Evolutionary conservation across 192 early-diverging fungal genomes (phyloP).

Genomic region (Linnemannia hyalina): DNA sequence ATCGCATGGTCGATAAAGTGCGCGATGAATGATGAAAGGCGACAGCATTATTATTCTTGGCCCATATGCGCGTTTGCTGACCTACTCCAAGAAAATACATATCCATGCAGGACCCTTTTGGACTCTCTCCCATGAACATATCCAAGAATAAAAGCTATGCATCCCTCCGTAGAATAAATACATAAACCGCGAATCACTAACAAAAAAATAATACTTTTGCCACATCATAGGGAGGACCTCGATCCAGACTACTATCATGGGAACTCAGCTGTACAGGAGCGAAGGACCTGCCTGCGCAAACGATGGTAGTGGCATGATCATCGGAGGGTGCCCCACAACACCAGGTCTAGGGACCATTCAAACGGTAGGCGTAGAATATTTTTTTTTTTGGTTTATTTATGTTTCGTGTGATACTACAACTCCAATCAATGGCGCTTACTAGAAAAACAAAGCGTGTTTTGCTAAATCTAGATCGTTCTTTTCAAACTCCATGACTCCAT

Average conservation of each 20-base stretch:
- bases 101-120: neutral
- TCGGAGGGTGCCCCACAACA: slow-evolving; percentile 37
- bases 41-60: neutral
- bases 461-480: neutral
- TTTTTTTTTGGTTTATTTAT: neutral
- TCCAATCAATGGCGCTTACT: neutral
- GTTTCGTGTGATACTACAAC: neutral
- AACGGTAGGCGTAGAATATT: slow-evolving; percentile 26
- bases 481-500: neutral
- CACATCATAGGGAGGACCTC: slow-evolving; percentile 40
- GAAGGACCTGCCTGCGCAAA: slow-evolving; percentile 46
- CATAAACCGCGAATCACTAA: neutral
- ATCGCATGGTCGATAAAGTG: neutral
- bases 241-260: slow-evolving; percentile 51
- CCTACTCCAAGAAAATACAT: neutral
- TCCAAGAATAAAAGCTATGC: neutral
- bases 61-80: slow-evolving; percentile 1
- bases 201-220: too few species aligned
- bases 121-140: neutral
- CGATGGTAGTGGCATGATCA: slow-evolving; percentile 33
- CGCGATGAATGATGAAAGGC: neutral
- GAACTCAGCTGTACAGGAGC: slow-evolving; percentile 49
- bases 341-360: slow-evolving; percentile 35
- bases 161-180: neutral
- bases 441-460: neutral